Evolutionary conservation across 495 filamentous ascomycete genomes (phyloP).

Genomic region (Cryomyces minteri): DNA sequence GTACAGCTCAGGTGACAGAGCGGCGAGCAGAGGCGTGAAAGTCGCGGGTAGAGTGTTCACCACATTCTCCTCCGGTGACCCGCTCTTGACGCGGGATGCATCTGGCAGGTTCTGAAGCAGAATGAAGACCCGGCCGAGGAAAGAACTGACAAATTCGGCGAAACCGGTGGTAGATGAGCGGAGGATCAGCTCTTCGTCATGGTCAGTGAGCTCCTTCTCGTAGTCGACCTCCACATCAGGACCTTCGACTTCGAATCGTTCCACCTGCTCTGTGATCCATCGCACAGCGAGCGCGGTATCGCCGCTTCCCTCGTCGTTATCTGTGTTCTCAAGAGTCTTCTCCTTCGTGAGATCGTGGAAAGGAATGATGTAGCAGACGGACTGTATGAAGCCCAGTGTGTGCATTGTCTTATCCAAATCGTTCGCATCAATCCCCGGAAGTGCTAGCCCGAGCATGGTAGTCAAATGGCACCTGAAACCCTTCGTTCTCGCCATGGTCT

Average conservation of each 20-base stretch:
- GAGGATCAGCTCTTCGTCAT: constrained; percentile 75
- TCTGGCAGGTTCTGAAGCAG: constrained; percentile 91
- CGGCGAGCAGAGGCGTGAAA: constrained; percentile 76
- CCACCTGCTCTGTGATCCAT: constrained; percentile 89
- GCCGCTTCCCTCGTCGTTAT: constrained; percentile 7
- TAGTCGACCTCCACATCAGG: constrained; percentile 75
- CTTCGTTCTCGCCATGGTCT: constrained; percentile 75
- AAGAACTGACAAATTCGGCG: constrained; percentile 74
- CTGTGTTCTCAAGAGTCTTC: constrained; percentile 2
- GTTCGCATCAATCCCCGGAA: constrained; percentile 95
- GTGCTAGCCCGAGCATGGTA: constrained; percentile 70
- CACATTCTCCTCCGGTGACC: constrained; percentile 89
- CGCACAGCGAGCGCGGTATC: constrained; percentile 48
- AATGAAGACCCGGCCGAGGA: constrained; percentile 88
- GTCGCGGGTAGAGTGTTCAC: constrained; percentile 90
- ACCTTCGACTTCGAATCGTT: constrained; percentile 78
- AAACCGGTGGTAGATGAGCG: constrained; percentile 93
- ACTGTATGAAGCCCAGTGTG: constrained; percentile 85
- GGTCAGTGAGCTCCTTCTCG: constrained; percentile 57
- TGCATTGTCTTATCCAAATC: constrained; percentile 93
- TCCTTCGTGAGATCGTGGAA: constrained; percentile 60
- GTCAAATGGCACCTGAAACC: constrained; percentile 93
- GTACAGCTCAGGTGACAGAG: constrained; percentile 83
- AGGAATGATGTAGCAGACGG: constrained; percentile 86
- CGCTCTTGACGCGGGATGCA: constrained; percentile 63